These are phyloP conservation scores for Chlamydomonas incerta DNA, from an alignment of 139 green algal genomes.

Conservation along the genomic window DNA sequence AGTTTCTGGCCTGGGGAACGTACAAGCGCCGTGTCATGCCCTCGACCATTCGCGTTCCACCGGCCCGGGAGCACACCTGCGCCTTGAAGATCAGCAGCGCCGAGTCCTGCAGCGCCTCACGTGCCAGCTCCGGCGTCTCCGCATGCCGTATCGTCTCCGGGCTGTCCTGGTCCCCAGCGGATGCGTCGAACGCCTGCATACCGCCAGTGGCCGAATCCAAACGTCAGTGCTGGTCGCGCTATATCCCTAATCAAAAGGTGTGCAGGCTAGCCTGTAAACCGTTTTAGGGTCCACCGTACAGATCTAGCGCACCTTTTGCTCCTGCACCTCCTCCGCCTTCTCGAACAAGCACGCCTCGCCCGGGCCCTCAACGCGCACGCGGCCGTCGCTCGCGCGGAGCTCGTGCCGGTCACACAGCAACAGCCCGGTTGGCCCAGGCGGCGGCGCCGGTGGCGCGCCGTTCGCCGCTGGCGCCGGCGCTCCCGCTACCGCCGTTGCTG, in stretches of 20 bases:
- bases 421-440: conserved; percentile 7
- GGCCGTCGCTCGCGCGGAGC: conserved; percentile 45
- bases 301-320: conserved; percentile 50
- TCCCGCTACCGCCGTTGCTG: too few species aligned
- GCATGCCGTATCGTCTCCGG: conserved; percentile 60
- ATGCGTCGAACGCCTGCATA: conserved; percentile 30
- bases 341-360: conserved; percentile 55
- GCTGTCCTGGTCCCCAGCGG: conserved; percentile 39
- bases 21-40: too few species aligned
- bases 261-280: not conserved
- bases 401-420: conserved; percentile 52
- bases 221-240: too few species aligned
- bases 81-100: conserved; percentile 67
- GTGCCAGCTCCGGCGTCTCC: conserved; percentile 69
- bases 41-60: too few species aligned
- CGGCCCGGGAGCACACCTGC: conserved; percentile 38
- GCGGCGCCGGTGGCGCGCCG: not conserved
- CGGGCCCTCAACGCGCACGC: conserved; percentile 49
- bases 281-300: not conserved
- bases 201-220: too few species aligned
- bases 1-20: too few species aligned
- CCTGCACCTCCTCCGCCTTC: conserved; percentile 64
- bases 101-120: conserved; percentile 60
- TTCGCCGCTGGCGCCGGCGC: too few species aligned
- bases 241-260: too few species aligned